These are phyloP conservation scores for Chaetomium cochliodes DNA, from an alignment of 495 filamentous ascomycete genomes.

Conservation along the genomic window DNA sequence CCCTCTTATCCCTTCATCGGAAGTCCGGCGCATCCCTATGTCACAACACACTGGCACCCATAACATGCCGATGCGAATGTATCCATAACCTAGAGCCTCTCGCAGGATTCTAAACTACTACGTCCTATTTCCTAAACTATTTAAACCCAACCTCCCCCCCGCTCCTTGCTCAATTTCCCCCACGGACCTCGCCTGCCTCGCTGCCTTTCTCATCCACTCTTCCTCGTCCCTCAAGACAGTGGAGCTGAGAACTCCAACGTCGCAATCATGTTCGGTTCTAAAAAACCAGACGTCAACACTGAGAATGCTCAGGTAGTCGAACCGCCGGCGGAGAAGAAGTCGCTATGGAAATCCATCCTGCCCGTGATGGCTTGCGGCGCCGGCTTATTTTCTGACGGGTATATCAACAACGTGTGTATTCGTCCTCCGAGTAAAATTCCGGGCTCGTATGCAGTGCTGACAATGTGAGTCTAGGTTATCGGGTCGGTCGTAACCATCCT, in stretches of 20 bases:
- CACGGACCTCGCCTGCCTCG: too few relatives aligned
- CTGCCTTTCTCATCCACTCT: neutral
- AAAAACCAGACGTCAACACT: neutral
- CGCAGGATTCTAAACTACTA: too few relatives aligned
- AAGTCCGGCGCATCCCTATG: too few relatives aligned
- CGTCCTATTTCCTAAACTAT: neutral
- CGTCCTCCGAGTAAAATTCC: too few relatives aligned
- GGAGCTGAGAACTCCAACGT: neutral
- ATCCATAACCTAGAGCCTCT: too few relatives aligned
- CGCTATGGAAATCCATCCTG: constrained; percentile 33
- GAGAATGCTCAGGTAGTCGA: constrained; percentile 5
- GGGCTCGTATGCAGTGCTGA: neutral
- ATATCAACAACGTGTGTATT: constrained; percentile 67
- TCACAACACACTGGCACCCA: too few relatives aligned
- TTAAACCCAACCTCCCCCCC: neutral
- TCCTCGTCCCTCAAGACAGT: neutral
- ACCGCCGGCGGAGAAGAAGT: constrained; percentile 6
- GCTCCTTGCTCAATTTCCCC: neutral
- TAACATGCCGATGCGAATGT: too few relatives aligned
- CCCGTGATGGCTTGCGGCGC: constrained; percentile 78
- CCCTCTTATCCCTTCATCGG: too few relatives aligned
- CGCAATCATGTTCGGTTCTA: neutral
- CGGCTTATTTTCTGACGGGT: constrained; percentile 87
- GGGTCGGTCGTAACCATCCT: constrained; percentile 77
- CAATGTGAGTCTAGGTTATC: constrained; percentile 59